Conservation (phyloP, 768 basidiomycete species). For the Rhodotorula babjevae region DNA sequence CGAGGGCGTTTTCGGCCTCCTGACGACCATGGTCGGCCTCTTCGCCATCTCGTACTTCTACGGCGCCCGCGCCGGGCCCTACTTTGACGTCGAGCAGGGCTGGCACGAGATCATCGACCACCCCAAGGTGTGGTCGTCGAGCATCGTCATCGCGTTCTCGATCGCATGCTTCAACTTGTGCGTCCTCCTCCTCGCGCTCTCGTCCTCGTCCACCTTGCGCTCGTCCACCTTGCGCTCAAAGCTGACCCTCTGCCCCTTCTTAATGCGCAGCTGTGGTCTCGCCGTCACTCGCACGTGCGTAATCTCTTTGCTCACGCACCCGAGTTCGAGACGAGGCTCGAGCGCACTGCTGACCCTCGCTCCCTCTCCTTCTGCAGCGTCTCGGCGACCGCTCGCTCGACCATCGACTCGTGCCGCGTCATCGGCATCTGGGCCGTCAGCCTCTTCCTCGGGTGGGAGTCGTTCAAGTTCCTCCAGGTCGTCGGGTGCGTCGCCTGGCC, state of each 20-base stretch:
- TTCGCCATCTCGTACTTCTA: slow-evolving; percentile 59
- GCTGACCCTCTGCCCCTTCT: background rate
- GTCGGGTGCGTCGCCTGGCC: slow-evolving; percentile 53
- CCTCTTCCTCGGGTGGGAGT: slow-evolving; percentile 42
- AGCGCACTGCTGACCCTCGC: too few species aligned
- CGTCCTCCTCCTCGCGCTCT: slow-evolving; percentile 43
- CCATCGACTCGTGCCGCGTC: slow-evolving; percentile 93
- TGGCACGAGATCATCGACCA: slow-evolving; percentile 82
- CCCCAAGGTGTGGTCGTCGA: slow-evolving; percentile 63
- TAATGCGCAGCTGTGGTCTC: slow-evolving; percentile 39
- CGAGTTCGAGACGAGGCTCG: too few species aligned
- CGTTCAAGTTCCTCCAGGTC: slow-evolving; percentile 48
- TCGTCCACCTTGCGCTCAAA: too few species aligned
- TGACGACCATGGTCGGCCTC: slow-evolving; percentile 72
- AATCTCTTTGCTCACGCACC: too few species aligned
- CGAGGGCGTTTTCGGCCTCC: slow-evolving; percentile 84
- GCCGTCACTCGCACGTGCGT: slow-evolving; percentile 42
- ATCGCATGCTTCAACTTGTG: slow-evolving; percentile 85
- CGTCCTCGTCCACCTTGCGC: background rate
- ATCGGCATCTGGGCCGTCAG: slow-evolving; percentile 73
- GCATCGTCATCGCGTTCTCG: slow-evolving; percentile 65
- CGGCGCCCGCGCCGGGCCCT: slow-evolving; percentile 54
- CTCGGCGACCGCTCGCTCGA: slow-evolving; percentile 81
- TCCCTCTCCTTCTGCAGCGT: slow-evolving; percentile 68
- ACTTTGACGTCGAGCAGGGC: slow-evolving; percentile 81